Percentiles rank a stretch among this genome's conserved stretches.
phyloP scores from a whole-genome alignment of 1,284 basidiomycete species.

The Hypsizygus ulmarius region DNA sequence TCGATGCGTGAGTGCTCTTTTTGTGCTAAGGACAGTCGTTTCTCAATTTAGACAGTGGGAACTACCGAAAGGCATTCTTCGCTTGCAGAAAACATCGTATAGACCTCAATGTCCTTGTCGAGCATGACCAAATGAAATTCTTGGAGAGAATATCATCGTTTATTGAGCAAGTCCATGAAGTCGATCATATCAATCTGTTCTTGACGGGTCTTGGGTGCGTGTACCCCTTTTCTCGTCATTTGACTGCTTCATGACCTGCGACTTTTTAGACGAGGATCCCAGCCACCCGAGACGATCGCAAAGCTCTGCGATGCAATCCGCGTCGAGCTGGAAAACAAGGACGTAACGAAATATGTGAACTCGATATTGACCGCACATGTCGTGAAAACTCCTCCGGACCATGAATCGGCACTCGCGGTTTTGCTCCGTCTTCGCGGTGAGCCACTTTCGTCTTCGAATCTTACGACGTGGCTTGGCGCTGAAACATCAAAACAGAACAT shows the following conservation, averaged over 20 bases:
- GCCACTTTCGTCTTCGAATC: slow-evolving; percentile 8
- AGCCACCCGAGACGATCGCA: slow-evolving; percentile 58
- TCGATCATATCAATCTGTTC: slow-evolving; percentile 94
- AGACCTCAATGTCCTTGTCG: slow-evolving; percentile 86
- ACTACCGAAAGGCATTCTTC: slow-evolving; percentile 85
- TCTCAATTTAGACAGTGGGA: slow-evolving; percentile 39
- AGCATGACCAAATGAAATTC: slow-evolving; percentile 75
- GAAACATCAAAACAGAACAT: slow-evolving; percentile 44
- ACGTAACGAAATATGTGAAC: slow-evolving; percentile 82
- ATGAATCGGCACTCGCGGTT: slow-evolving; percentile 80
- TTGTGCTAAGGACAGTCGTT: slow-evolving; percentile 3
- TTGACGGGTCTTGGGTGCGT: slow-evolving; percentile 80
- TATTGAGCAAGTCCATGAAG: slow-evolving; percentile 83
- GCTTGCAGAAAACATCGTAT: slow-evolving; percentile 93
- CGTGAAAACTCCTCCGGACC: slow-evolving; percentile 89
- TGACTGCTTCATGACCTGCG: neutral
- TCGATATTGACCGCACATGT: slow-evolving; percentile 91
- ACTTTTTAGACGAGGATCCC: slow-evolving; percentile 51
- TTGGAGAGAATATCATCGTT: slow-evolving; percentile 63
- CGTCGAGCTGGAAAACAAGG: slow-evolving; percentile 66
- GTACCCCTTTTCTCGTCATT: neutral
- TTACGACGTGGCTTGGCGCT: neutral
- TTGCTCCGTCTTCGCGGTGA: slow-evolving; percentile 79
- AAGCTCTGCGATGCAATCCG: slow-evolving; percentile 81
- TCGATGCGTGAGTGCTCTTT: slow-evolving; percentile 56